Base-by-base conservation (phyloP, 768 basidiomycete genomes). In the Paxillus involutus region DNA sequence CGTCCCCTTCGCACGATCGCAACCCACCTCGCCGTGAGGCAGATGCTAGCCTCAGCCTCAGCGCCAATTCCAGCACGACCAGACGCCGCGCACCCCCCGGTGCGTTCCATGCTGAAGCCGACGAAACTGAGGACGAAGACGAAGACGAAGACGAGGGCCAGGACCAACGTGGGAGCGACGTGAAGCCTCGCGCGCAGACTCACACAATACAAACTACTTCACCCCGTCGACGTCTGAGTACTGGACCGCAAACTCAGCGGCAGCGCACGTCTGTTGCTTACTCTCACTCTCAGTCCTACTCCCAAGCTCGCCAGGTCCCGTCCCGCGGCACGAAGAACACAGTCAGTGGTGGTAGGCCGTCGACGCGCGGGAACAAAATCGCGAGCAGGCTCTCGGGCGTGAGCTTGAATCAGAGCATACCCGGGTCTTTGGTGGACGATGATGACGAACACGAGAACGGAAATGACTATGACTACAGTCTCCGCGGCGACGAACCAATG, bases 61-160 rank as follows among this genome's bases (percentile, higher is more conserved):
- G 52, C 32, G 60, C 47, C 30, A 53, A 33, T 19, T 57, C 61
- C 7, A 61, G 42, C 39, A 59, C 39, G 44, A 62, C 47, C 51
- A 64, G 9, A 56, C 51, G 53, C 71, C 75, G 66, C 44, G 67
- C 68, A 36, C 75, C 72, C 6, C 80, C 80, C 10, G 80, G 79
- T 0, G 79, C 79, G 33, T 82, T 82, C 57, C 64, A 67, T 8
- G 64, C 64, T 2, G 76, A 76, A 2, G 77, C 77, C 10, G 79
- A 78, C 19, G 66, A 53, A 13, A 66, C 75, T 3, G 69, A 51
- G 40, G 37, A 54, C 8, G 56, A 53, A 5, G 26, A 26, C 21
- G 21, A 21, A n/a, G n/a, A n/a, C n/a, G n/a, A n/a, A n/a, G n/a
- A n/a, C 5, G 24, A 5, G 6, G 32, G 39, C 14, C 45, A 58